Evolutionary conservation across 2,329 filamentous ascomycete species (phyloP), one percentile per base, ranked within the genome.

Genomic region (Ophiosphaerella korrae): DNA sequence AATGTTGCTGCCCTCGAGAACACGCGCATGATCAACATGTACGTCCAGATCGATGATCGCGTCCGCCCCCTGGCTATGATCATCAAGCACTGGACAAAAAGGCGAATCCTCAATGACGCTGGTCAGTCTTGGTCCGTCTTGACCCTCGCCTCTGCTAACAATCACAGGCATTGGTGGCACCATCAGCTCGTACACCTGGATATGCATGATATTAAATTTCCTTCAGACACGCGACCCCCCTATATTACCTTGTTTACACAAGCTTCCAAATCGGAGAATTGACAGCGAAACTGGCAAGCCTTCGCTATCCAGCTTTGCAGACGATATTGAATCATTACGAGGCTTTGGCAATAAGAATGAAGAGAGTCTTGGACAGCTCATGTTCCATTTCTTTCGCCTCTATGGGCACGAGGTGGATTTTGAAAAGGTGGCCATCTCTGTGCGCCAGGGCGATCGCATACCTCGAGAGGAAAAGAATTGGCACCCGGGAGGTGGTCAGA

Each of bases 111-210:
- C 63, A 99, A 99, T 70, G 94, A 99, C 79, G 94, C 94, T 71
- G 93, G 92, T 96, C 80, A 79, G 88, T 77, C 40, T 45, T 23
- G n/a, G n/a, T 35, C 31, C 9, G 32, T 23, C 40, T 18, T 60
- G 64, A 45, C 60, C 39, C 2, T 18, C 13, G 18, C 33, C 12
- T 45, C n/a, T 47, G 16, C 70, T 60, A 43, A 60, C 52, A 46
- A 1, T 11, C 9, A 13, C 32, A 60, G 95, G 94, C 89, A 51
- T 91, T 92, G 70, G 94, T 56, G 92, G 91, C 50, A 99, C 94
- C 6, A 81, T 99, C 53, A 97, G 93, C 74, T 99, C 94, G 14
- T 99, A 99, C 71, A 97, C 94, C 18, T 99, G 94, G 94, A 97
- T 97, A 71, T 99, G 94, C 75, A 85, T 99, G 81, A 96, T 97